Evolutionary conservation across 805 yeast genomes (phyloP).

Genomic region (Saccharomycopsis sp.): DNA sequence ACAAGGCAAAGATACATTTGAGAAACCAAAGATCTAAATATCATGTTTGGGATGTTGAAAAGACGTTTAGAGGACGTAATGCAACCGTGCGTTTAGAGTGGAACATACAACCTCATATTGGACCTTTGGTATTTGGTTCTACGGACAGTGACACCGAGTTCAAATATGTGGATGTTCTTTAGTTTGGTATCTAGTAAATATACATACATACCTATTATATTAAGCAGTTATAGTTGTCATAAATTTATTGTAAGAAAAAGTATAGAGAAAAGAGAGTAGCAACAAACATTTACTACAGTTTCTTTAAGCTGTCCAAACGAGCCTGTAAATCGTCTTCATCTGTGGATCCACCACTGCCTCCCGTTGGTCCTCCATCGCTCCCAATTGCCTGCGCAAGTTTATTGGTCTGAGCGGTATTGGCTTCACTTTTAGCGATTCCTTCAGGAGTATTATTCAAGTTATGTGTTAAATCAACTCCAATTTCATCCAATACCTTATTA

Average conservation of each 20-base stretch:
- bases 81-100: conserved; percentile 72
- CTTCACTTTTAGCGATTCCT: conserved; percentile 26
- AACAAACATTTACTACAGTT: conserved; percentile 24
- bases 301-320: conserved; percentile 73
- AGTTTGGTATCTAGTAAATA: too few species aligned
- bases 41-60: conserved; percentile 79
- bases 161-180: background rate
- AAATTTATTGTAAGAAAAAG: background rate
- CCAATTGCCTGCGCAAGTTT: conserved; percentile 54
- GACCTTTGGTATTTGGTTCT: conserved; percentile 68
- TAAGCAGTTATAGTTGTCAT: background rate
- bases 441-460: conserved; percentile 43
- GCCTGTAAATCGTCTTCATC: conserved; percentile 88
- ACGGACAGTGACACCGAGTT: conserved; percentile 25
- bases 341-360: conserved; percentile 21
- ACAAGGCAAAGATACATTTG: conserved; percentile 52
- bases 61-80: conserved; percentile 48
- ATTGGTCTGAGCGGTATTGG: conserved; percentile 25
- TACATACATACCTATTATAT: background rate
- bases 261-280: background rate
- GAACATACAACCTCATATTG: conserved; percentile 90
- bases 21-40: conserved; percentile 60
- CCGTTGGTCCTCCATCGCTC: conserved; percentile 29
- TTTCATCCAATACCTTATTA: conserved; percentile 87
- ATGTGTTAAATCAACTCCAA: conserved; percentile 75